Percentiles rank a stretch among this genome's conserved stretches.
These are phyloP conservation scores for Pseudomassariella vexata DNA, from an alignment of 2,329 filamentous ascomycete genomes.

Conservation along the genomic window DNA sequence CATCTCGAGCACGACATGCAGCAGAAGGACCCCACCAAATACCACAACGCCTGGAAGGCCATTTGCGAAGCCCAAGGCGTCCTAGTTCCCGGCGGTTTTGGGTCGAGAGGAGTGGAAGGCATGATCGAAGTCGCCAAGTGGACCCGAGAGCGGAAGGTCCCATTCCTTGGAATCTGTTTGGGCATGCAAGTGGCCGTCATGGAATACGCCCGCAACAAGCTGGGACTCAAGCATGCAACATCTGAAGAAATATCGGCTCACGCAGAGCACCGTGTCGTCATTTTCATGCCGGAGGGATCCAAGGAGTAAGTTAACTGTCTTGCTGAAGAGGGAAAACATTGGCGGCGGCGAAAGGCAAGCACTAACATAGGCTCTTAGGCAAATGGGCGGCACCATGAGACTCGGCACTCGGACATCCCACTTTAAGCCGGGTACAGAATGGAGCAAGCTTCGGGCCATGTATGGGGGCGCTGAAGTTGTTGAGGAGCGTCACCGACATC, in stretches of 20 bases:
- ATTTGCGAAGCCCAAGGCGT: constrained; percentile 65
- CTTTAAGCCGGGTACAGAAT: constrained; percentile 72
- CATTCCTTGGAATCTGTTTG: constrained; percentile 85
- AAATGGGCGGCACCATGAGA: constrained; percentile 82
- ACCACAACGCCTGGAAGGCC: constrained; percentile 79
- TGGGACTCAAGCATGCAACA: constrained; percentile 51
- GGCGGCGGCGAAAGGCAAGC: too few relatives aligned
- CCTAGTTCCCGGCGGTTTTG: constrained; percentile 69
- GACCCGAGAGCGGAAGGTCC: constrained; percentile 74
- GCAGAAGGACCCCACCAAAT: constrained; percentile 61
- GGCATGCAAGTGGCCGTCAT: constrained; percentile 92
- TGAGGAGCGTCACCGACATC: constrained; percentile 76
- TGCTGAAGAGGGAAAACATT: too few relatives aligned
- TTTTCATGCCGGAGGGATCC: constrained; percentile 81
- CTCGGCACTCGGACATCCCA: constrained; percentile 68
- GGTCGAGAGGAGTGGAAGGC: constrained; percentile 74
- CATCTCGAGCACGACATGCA: constrained; percentile 68
- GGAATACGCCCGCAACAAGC: constrained; percentile 76
- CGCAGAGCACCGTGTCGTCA: constrained; percentile 65
- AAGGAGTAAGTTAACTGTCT: too few relatives aligned
- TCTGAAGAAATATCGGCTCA: constrained; percentile 50
- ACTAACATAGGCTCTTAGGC: too few relatives aligned
- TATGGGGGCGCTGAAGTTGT: constrained; percentile 57
- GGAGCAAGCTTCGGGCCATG: constrained; percentile 69
- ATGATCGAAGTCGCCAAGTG: constrained; percentile 87